A percentile compares a stretch with the other conserved stretches of the same genome.
Conservation (phyloP, 176 grass and related monocot genomes). For the Aegilops sharonensis region DNA sequence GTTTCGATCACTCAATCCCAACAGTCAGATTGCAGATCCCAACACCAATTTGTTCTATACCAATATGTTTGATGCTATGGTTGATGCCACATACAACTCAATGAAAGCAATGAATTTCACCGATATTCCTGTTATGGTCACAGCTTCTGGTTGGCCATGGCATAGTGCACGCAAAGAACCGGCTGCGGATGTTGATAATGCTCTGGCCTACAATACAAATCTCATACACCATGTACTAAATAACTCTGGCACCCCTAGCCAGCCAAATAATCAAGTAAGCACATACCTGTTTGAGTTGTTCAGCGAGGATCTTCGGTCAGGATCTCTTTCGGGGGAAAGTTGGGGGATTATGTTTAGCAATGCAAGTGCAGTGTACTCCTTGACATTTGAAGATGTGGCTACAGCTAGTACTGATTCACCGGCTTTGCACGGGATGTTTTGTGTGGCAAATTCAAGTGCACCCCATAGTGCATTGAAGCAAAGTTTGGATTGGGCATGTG, state of each 20-base stretch:
- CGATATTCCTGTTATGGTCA: slow-evolving; percentile 80
- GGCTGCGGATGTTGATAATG: slow-evolving; percentile 93
- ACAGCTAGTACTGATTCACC: slow-evolving; percentile 52
- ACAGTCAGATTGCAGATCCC: slow-evolving; percentile 82
- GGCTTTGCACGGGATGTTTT: slow-evolving; percentile 66
- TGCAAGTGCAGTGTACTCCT: slow-evolving; percentile 58
- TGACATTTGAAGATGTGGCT: slow-evolving; percentile 60
- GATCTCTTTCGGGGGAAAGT: slow-evolving; percentile 68
- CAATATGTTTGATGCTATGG: slow-evolving; percentile 97
- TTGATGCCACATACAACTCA: slow-evolving; percentile 88
- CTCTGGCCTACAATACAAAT: slow-evolving; percentile 89
- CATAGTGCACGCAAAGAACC: slow-evolving; percentile 65
- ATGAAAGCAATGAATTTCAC: slow-evolving; percentile 94
- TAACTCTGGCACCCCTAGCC: slow-evolving; percentile 82
- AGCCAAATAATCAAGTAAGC: slow-evolving; percentile 70
- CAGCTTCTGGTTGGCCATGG: slow-evolving; percentile 91
- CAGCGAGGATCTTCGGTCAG: slow-evolving; percentile 76
- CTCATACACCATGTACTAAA: slow-evolving; percentile 87
- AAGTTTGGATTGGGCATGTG: slow-evolving; percentile 98
- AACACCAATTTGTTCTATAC: slow-evolving; percentile 88
- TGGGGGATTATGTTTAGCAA: slow-evolving; percentile 90
- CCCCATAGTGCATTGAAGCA: slow-evolving; percentile 64
- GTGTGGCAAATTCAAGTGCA: slow-evolving; percentile 86
- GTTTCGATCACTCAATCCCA: slow-evolving; percentile 67
- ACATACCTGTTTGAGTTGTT: slow-evolving; percentile 89